Evolutionary conservation across 2,329 filamentous ascomycete genomes (phyloP), one percentile per base, ranked within the genome.

Genomic region (Diplodia intermedia): DNA sequence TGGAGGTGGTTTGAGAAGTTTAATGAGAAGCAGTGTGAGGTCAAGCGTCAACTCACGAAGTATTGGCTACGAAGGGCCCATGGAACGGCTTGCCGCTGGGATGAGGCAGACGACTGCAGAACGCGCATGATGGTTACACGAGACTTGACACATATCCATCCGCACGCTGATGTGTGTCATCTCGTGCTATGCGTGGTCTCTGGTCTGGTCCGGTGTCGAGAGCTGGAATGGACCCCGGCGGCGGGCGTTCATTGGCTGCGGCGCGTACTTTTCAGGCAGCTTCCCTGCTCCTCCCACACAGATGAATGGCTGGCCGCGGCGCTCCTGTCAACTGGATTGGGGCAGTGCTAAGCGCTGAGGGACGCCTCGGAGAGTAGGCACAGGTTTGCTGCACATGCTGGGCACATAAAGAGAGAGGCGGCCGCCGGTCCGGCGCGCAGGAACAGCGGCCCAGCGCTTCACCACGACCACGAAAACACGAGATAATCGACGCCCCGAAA

Each of bases 71-170:
- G 54, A 67, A 62, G 43, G 55, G 36, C 33, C 47, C 47, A n/a
- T n/a, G 40, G 47, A 43, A 52, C 65, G 47, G 60, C 50, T 68
- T 68, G 66, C 66, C 66, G 66, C 66, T 68, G 57, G 52, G 33
- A 50, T 20, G n/a, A 61, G 52, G 26, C 11, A 61, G 55, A 56
- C 54, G 57, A 56, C 56, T 68, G 66, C 65, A 66, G 65, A 49
- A 66, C 9, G 38, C 65, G 65, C 66, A 68, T 68, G 60, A 68
- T 18, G 43, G 66, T 68, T 68, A 68, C 66, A 68, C 66, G 47
- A 65, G 26, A 65, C 57, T 65, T 68, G 66, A 65, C 50, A 68
- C 66, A 63, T 26, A 26, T 40, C 36, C 49, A 47, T 63, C 57
- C 31, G 40, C 57, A 65, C 50, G 56, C 60, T 63, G 57, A 50